These are phyloP conservation scores for Suhomyces maxii DNA, from an alignment of 1,139 yeast species.

Conservation along the genomic window DNA sequence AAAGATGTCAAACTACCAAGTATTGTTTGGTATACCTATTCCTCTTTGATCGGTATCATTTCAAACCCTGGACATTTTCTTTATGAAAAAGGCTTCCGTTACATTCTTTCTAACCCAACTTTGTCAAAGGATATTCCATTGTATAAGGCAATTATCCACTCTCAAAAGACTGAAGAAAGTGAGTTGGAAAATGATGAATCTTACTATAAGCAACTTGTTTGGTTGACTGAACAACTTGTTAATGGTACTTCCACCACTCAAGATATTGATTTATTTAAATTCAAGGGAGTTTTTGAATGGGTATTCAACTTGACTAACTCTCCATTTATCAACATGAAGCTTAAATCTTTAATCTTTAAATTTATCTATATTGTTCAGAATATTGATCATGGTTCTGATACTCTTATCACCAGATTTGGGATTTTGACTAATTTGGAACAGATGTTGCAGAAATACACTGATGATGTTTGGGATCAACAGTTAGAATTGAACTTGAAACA, in stretches of 20 bases:
- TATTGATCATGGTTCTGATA: slow-evolving; percentile 61
- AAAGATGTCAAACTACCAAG: slow-evolving; percentile 11
- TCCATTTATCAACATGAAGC: slow-evolving; percentile 43
- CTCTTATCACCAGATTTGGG: slow-evolving; percentile 65
- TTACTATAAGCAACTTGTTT: slow-evolving; percentile 58
- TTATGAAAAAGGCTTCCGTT: slow-evolving; percentile 67
- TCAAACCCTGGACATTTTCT: slow-evolving; percentile 69
- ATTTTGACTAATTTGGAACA: slow-evolving; percentile 52
- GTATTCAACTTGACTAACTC: slow-evolving; percentile 54
- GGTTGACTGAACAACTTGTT: slow-evolving; percentile 60
- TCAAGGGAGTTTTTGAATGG: slow-evolving; percentile 67
- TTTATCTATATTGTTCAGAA: slow-evolving; percentile 53
- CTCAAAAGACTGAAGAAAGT: slow-evolving; percentile 29
- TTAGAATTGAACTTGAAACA: slow-evolving; percentile 45
- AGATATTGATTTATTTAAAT: slow-evolving; percentile 55
- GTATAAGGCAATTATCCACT: slow-evolving; percentile 44
- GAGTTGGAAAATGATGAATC: slow-evolving; percentile 46
- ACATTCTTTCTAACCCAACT: slow-evolving; percentile 57
- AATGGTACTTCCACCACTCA: slow-evolving; percentile 43
- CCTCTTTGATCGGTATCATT: slow-evolving; percentile 57
- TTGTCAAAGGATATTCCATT: slow-evolving; percentile 69
- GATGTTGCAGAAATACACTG: slow-evolving; percentile 16
- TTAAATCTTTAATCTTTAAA: slow-evolving; percentile 39
- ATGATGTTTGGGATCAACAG: slow-evolving; percentile 25
- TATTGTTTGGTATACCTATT: slow-evolving; percentile 41